Percentiles rank a stretch among this genome's conserved stretches.
Conservation (phyloP, 75 land plant genomes). For the Isoetes taiwanensis region DNA sequence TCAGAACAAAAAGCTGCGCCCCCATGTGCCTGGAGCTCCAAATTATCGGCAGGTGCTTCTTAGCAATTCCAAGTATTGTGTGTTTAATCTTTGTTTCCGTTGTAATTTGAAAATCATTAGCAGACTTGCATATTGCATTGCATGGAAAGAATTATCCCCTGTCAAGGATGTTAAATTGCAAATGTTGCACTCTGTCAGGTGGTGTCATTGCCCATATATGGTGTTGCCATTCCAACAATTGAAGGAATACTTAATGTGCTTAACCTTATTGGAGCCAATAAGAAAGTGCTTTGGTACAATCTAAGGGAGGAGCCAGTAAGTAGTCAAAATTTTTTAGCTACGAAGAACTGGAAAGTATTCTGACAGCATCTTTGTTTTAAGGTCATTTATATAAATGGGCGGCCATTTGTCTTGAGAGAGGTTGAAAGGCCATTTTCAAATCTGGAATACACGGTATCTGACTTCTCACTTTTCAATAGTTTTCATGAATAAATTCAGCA, state of each 20-base stretch:
- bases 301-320: conserved; percentile 95
- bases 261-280: conserved; percentile 53
- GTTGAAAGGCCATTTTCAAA: conserved; percentile 90
- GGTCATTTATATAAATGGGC: conserved; percentile 91
- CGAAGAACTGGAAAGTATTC: neutral
- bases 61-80: neutral
- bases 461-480: too few relatives aligned
- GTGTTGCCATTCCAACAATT: conserved; percentile 89
- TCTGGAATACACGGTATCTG: conserved; percentile 90
- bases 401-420: conserved; percentile 95
- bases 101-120: neutral
- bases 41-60: conserved; percentile 76
- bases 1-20: conserved; percentile 78
- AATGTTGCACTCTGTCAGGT: conserved; percentile 34
- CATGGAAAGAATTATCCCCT: too few relatives aligned
- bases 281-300: conserved; percentile 72
- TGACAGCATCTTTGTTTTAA: conserved; percentile 12
- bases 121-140: too few relatives aligned
- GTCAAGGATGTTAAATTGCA: neutral
- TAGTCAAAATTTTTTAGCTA: neutral
- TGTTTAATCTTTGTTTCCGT: neutral
- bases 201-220: conserved; percentile 59
- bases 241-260: conserved; percentile 81
- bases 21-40: conserved; percentile 92
- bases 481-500: too few relatives aligned